Percentiles rank a stretch among this genome's conserved stretches.
Evolutionary conservation across 257 asterid species (phyloP).

Genomic region (Fraxinus americana): DNA sequence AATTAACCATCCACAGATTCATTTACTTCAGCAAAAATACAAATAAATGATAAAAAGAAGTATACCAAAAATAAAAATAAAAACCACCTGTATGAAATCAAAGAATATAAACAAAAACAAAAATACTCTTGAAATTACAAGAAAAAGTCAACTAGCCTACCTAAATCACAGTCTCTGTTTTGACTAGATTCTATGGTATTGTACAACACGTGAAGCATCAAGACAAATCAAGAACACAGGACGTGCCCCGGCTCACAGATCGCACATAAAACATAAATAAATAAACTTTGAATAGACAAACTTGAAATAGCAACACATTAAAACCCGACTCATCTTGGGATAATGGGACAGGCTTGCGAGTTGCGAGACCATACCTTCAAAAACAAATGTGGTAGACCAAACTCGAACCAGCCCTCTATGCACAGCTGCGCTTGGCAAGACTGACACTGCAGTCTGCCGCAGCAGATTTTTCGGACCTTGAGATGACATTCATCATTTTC

Average conservation of each 20-base stretch:
- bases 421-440: too few relatives aligned
- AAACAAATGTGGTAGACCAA: neutral
- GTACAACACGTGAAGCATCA: neutral
- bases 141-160: neutral
- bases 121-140: neutral
- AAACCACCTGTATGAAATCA: neutral
- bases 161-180: neutral
- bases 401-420: too few relatives aligned
- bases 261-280: too few relatives aligned
- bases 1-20: neutral
- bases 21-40: neutral
- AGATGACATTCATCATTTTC: neutral
- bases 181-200: conserved; percentile 1
- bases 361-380: too few relatives aligned
- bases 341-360: too few relatives aligned
- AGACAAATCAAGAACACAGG: neutral
- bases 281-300: too few relatives aligned
- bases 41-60: neutral
- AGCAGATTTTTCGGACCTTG: neutral
- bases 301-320: too few relatives aligned
- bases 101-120: neutral
- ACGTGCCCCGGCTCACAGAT: neutral
- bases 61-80: neutral
- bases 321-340: too few relatives aligned
- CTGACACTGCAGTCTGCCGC: too few relatives aligned